Conservation (phyloP, 2,329 filamentous ascomycete species). For the Dendrostoma leiphaemia region DNA sequence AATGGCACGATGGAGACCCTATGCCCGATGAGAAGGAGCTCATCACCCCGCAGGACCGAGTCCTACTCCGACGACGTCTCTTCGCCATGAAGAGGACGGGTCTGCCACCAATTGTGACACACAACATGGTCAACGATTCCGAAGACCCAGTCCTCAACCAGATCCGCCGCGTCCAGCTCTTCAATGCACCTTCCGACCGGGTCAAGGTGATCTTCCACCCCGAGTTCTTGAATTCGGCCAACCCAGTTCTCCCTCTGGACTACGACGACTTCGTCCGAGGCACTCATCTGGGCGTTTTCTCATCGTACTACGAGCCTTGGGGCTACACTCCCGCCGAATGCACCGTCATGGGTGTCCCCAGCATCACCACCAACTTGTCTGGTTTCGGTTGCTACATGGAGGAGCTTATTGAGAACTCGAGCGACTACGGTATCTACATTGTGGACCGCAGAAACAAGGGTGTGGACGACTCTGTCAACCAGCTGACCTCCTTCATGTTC, state of each 20-base stretch:
- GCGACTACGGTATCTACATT: slow-evolving; percentile 98
- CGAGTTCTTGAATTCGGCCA: slow-evolving; percentile 93
- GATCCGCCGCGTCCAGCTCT: slow-evolving; percentile 90
- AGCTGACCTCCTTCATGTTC: slow-evolving; percentile 88
- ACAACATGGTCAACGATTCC: slow-evolving; percentile 95
- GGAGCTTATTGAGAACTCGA: slow-evolving; percentile 95
- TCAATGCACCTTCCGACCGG: slow-evolving; percentile 91
- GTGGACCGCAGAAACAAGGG: slow-evolving; percentile 94
- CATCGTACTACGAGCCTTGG: slow-evolving; percentile 99
- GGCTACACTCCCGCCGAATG: slow-evolving; percentile 98
- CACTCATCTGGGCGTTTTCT: slow-evolving; percentile 91
- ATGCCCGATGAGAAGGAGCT: slow-evolving; percentile 97
- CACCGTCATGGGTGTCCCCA: slow-evolving; percentile 98
- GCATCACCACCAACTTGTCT: slow-evolving; percentile 96
- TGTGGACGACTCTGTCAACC: slow-evolving; percentile 95
- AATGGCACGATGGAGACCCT: slow-evolving; percentile 92
- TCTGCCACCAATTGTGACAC: slow-evolving; percentile 92
- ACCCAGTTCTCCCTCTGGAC: slow-evolving; percentile 91
- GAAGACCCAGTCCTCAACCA: slow-evolving; percentile 96
- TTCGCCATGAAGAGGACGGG: slow-evolving; percentile 95
- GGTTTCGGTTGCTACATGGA: slow-evolving; percentile 99
- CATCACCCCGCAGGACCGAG: slow-evolving; percentile 86
- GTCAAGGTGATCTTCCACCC: slow-evolving; percentile 99
- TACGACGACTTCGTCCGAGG: slow-evolving; percentile 98
- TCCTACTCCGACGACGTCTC: slow-evolving; percentile 83